Base-by-base conservation (phyloP, 2,329 filamentous ascomycete species). In the Juglanconis juglandina region DNA sequence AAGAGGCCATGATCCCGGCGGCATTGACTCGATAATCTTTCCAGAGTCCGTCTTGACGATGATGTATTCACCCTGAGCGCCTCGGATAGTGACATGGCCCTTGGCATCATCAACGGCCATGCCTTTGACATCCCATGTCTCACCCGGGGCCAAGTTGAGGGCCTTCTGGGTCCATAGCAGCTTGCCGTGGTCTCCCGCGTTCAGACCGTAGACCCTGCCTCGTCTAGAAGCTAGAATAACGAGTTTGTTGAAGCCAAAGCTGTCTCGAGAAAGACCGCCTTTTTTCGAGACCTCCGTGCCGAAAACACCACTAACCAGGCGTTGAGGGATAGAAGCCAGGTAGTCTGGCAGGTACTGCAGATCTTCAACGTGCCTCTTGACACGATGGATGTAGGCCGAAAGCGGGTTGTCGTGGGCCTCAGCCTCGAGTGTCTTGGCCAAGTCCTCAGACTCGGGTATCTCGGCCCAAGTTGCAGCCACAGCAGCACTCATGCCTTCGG, bases 241-340 rank as follows among this genome's bases (percentile, higher is more conserved):
- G 37, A 94, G 78, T 75, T 96, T 96, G 72, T 91, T 88, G 75
- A 97, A 94, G 4, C 94, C 94, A 72, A 98, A 98, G 44, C 81
- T 85, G 68, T 95, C 90, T 14, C 86, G 81, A 17, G 79, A 76
- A n/a, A 88, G 77, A 6, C 79, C 79, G 34, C 77, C 73, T 24
- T 72, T 71, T 30, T 75, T 74, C 1, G 74, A 69, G 14, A 80
- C 76, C 8, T 82, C 79, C 0, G 83, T 83, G 37, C 86, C 85
- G 8, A 87, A 70, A 14, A 91, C 78, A 65, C 85, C 88, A 63
- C 83, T 83, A 3, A 92, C 68, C 13, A 97, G 75, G 32, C 87
- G 86, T 48, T 80, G 76, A 4, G 92, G 92, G 9, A 97, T 78
- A 14, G 79, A 79, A 63, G 86, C 81, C 3, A 96, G 74, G 75